Conservation (phyloP, 306 rosid genomes). For the Malus sylvestris region DNA sequence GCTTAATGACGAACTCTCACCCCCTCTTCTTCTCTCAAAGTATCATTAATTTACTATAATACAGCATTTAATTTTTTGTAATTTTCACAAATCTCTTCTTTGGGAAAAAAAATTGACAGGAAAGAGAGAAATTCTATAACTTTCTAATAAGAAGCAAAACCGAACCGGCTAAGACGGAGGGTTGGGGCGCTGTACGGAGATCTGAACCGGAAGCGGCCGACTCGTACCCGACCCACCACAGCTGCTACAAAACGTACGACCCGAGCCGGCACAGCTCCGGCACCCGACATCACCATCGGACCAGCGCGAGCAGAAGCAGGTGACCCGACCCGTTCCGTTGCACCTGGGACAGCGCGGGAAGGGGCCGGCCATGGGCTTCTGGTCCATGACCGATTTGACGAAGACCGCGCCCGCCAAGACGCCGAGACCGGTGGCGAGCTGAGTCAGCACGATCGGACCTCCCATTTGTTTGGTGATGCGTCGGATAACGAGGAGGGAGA, state of each 20-base stretch:
- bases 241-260: slow-evolving; percentile 64
- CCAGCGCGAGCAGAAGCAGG: slow-evolving; percentile 86
- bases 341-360: slow-evolving; percentile 69
- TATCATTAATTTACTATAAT: slow-evolving; percentile 15
- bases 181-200: slow-evolving; percentile 42
- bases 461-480: slow-evolving; percentile 10
- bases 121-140: background rate
- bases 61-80: slow-evolving; percentile 9
- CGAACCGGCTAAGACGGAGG: slow-evolving; percentile 37
- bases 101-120: background rate
- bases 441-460: slow-evolving; percentile 64
- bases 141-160: background rate
- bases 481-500: background rate
- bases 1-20: background rate
- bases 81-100: background rate
- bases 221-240: slow-evolving; percentile 92
- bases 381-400: slow-evolving; percentile 73
- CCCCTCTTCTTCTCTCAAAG: slow-evolving; percentile 15
- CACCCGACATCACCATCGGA: slow-evolving; percentile 83
- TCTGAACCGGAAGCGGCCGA: slow-evolving; percentile 62
- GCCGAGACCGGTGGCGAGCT: slow-evolving; percentile 80
- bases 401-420: slow-evolving; percentile 79
- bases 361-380: slow-evolving; percentile 79
- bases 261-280: slow-evolving; percentile 76
- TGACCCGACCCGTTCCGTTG: slow-evolving; percentile 80